A percentile compares a stretch with the other conserved stretches of the same genome.
Evolutionary conservation across 1,284 basidiomycete genomes (phyloP).

Genomic region (Ustilago nuda): DNA sequence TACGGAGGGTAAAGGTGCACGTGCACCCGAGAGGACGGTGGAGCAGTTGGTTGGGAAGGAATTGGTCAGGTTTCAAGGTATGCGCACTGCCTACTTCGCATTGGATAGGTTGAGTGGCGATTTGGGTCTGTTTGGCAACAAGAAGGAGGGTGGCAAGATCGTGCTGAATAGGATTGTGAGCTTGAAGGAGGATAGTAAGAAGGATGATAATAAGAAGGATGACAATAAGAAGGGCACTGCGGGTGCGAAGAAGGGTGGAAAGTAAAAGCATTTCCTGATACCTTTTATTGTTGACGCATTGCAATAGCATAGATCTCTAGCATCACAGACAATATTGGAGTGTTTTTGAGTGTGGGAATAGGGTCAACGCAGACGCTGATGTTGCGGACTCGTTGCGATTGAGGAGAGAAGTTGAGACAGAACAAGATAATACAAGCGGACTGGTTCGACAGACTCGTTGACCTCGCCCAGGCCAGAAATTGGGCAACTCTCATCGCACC

Average conservation of each 20-base stretch:
- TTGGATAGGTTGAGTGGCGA: slow-evolving; percentile 80
- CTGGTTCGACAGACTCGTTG: no score
- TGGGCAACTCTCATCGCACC: no score
- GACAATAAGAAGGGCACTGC: slow-evolving; percentile 29
- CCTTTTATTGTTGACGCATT: background rate
- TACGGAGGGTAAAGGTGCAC: slow-evolving; percentile 28
- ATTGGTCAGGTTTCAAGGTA: slow-evolving; percentile 93
- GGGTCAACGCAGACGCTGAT: no score
- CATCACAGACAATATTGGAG: background rate
- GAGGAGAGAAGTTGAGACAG: no score
- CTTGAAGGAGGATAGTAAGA: slow-evolving; percentile 86
- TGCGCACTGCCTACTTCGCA: slow-evolving; percentile 94
- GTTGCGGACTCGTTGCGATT: no score
- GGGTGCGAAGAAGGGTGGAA: slow-evolving; percentile 22
- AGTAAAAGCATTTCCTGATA: background rate
- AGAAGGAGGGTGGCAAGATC: slow-evolving; percentile 79
- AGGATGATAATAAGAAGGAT: slow-evolving; percentile 78
- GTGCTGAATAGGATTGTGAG: slow-evolving; percentile 93
- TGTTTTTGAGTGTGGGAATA: no score
- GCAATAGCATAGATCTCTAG: background rate
- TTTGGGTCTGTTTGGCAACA: slow-evolving; percentile 62
- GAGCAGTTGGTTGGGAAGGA: slow-evolving; percentile 91
- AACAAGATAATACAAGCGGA: no score
- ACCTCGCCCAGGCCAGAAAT: no score
- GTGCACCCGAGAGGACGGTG: slow-evolving; percentile 71